Evolutionary conservation across 2,329 filamentous ascomycete genomes (phyloP), one percentile per base, ranked within the genome.

Genomic region (Daldinia eschscholtzii): DNA sequence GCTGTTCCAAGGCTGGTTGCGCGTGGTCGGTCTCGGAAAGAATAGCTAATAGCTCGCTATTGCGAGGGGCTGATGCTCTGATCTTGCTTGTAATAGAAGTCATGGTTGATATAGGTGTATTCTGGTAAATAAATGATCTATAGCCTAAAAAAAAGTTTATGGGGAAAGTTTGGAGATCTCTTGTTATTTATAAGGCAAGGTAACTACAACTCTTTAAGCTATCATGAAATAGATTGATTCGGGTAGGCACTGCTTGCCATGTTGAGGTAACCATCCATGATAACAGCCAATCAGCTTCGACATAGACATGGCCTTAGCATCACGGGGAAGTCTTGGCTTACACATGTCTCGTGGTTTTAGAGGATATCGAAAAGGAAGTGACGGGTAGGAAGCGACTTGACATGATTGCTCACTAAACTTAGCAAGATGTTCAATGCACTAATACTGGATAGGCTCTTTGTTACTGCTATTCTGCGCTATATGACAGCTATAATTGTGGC

Each of bases 1-100:
- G 85, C 56, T 86, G 80, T 57, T 81, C 74, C 2, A 87, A 78
- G 7, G 81, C 80, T 0, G 83, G 80, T 1, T 76, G 70, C 0
- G 86, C 85, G 72, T 87, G 81, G 70, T 86, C 83, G 1, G 85
- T 87, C 57, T 84, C 77, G 20, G 81, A 76, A 28, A 89, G 80
- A 12, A 81, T 81, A 37, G 76, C 70, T 6, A 88, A 80, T 2
- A 88, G 80, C 41, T 83, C 77, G 3, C 66, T 74, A 72, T 86
- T 84, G 42, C 79, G 78, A 9, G 79, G 75, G 0, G 80, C 79
- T 3, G 83, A 81, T 6, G 79, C 74, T 48, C 76, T 76, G 66
- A 87, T 82, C 55, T 77, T 79, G 48, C 76, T 70, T 57, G 79
- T 76, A 37, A 81, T 73, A n/a, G 72, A 71, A 50, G 64, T 52